phyloP scores from a whole-genome alignment of 1,284 basidiomycete species.

The Exobasidium cylindrosporum region DNA sequence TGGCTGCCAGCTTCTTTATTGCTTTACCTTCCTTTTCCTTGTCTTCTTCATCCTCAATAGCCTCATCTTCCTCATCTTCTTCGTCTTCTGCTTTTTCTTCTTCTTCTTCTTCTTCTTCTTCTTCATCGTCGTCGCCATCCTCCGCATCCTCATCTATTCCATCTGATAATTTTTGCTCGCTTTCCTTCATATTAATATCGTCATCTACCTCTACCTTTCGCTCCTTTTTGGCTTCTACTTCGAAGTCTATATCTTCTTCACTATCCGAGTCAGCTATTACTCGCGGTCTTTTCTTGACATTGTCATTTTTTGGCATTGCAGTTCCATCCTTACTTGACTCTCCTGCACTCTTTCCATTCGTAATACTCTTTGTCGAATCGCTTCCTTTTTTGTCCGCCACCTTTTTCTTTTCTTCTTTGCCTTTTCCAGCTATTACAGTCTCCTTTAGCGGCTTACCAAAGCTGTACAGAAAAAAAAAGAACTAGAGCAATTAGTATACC shows the following conservation, averaged over 20 bases:
- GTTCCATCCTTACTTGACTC: background rate
- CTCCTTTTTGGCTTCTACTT: background rate
- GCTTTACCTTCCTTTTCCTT: slow-evolving; percentile 49
- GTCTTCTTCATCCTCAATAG: slow-evolving; percentile 54
- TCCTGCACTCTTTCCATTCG: background rate
- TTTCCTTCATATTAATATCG: background rate
- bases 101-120: slow-evolving; percentile 1
- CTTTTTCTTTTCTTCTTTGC: too few species aligned
- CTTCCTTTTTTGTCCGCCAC: too few species aligned
- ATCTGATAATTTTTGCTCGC: background rate
- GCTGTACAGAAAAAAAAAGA: too few species aligned
- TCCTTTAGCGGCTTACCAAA: background rate
- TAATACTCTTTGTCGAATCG: too few species aligned
- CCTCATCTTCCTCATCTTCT: slow-evolving; percentile 57
- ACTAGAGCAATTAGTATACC: too few species aligned
- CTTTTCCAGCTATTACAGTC: too few species aligned
- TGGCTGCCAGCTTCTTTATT: slow-evolving; percentile 61
- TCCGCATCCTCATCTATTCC: background rate
- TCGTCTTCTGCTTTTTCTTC: slow-evolving; percentile 4
- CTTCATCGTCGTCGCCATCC: slow-evolving; percentile 8
- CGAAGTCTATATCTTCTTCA: background rate
- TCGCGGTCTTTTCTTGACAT: background rate
- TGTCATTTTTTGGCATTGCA: background rate
- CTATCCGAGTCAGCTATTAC: slow-evolving; percentile 4
- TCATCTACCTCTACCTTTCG: background rate